Evolutionary conservation across 768 basidiomycete genomes (phyloP).

Genomic region (Strobilomyces confusus): DNA sequence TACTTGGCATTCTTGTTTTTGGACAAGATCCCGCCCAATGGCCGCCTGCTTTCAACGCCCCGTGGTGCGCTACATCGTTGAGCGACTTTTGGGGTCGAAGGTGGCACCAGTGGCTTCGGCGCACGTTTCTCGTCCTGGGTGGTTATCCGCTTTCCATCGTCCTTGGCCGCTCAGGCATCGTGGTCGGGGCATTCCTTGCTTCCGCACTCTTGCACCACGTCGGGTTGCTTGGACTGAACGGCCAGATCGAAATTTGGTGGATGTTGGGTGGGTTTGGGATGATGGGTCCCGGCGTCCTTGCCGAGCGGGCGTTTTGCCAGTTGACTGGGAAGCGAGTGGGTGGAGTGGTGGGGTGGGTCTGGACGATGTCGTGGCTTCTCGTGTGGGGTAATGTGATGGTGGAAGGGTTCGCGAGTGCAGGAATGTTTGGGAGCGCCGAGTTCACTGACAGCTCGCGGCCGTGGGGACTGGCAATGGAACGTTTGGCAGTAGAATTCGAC

Average conservation of each 20-base stretch:
- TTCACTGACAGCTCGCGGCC: not conserved
- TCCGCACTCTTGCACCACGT: not conserved
- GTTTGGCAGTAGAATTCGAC: not conserved
- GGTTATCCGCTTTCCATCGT: not conserved
- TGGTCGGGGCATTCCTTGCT: not conserved
- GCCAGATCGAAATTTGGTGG: not conserved
- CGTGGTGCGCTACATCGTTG: not conserved
- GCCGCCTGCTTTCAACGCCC: not conserved
- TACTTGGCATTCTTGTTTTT: not conserved
- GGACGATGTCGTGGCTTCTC: not conserved
- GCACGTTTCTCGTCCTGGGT: not conserved
- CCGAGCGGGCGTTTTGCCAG: not conserved
- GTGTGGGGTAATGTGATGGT: not conserved
- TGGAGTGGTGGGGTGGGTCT: not conserved
- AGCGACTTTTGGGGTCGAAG: not conserved
- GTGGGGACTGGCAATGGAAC: not conserved
- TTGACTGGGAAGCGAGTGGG: not conserved
- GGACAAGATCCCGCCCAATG: slow-evolving; percentile 1
- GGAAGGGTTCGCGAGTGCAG: not conserved
- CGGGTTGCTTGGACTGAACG: not conserved
- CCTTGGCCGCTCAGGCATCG: not conserved
- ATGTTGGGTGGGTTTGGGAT: slow-evolving; percentile 2
- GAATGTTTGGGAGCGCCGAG: not conserved
- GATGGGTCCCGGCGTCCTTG: slow-evolving; percentile 1
- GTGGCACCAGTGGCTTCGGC: not conserved